A percentile compares a stretch with the other conserved stretches of the same genome.
phyloP scores from a whole-genome alignment of 116 monocot genomes.

The Cymodocea nodosa region DNA sequence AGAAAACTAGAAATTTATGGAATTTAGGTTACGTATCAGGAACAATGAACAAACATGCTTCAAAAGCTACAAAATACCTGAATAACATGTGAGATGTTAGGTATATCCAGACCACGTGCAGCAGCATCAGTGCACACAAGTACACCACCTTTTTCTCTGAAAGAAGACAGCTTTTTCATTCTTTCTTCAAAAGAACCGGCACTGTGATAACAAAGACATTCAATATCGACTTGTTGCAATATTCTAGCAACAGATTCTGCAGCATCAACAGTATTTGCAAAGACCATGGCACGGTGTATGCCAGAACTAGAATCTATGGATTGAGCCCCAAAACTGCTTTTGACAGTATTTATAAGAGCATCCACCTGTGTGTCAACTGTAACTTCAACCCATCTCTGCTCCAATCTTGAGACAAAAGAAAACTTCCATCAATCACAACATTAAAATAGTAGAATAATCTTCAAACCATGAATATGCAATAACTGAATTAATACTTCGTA shows the following conservation, averaged over 20 bases:
- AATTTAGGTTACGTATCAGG: too few relatives aligned
- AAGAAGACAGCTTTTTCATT: conserved; percentile 35
- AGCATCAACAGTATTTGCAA: conserved; percentile 82
- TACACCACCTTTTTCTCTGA: conserved; percentile 76
- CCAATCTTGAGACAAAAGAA: conserved; percentile 38
- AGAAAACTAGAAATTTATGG: too few relatives aligned
- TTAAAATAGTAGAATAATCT: not conserved
- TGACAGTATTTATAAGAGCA: conserved; percentile 76
- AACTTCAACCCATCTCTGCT: conserved; percentile 92
- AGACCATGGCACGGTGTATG: conserved; percentile 73
- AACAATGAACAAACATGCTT: not conserved
- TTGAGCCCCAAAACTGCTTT: conserved; percentile 17
- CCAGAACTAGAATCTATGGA: conserved; percentile 12
- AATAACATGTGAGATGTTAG: conserved; percentile 92
- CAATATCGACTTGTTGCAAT: conserved; percentile 44
- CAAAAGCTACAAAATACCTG: conserved; percentile 40
- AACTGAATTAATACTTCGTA: too few relatives aligned
- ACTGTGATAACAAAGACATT: conserved; percentile 79
- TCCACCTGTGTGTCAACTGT: conserved; percentile 81
- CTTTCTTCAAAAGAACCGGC: conserved; percentile 66
- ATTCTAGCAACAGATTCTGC: conserved; percentile 63
- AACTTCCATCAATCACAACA: not conserved
- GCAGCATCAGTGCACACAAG: conserved; percentile 99
- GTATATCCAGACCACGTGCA: conserved; percentile 93
- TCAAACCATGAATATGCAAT: not conserved